Percentiles rank a stretch among this genome's conserved stretches.
phyloP scores from a whole-genome alignment of 2,329 filamentous ascomycete species.

The Fusarium solani-melongenae region DNA sequence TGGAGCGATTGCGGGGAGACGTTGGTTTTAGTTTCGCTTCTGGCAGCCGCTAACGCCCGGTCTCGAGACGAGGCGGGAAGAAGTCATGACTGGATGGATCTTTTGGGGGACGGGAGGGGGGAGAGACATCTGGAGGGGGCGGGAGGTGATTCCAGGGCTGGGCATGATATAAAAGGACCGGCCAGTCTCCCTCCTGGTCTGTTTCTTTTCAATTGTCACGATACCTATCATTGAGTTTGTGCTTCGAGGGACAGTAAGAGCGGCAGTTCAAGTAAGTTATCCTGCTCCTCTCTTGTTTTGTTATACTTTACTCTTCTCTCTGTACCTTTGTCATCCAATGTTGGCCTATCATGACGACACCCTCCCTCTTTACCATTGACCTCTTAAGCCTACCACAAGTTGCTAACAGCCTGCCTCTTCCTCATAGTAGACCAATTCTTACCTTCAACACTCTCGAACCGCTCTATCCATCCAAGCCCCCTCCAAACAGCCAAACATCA shows the following conservation, averaged over 20 bases:
- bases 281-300: neutral
- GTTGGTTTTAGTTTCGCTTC: slow-evolving; percentile 14
- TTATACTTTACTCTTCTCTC: neutral
- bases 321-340: slow-evolving; percentile 1
- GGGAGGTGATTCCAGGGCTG: slow-evolving; percentile 14
- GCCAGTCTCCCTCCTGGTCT: slow-evolving; percentile 5
- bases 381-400: neutral
- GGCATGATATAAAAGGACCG: slow-evolving; percentile 28
- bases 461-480: neutral
- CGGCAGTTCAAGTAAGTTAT: slow-evolving; percentile 24
- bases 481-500: neutral
- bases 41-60: slow-evolving; percentile 9
- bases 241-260: neutral
- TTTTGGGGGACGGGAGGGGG: neutral
- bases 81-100: slow-evolving; percentile 19
- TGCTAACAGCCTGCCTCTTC: neutral
- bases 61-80: slow-evolving; percentile 17
- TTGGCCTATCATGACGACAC: slow-evolving; percentile 29
- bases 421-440: slow-evolving; percentile 2
- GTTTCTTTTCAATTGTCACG: slow-evolving; percentile 1
- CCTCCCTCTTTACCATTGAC: neutral
- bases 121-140: neutral
- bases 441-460: neutral
- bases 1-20: slow-evolving; percentile 30
- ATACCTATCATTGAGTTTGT: neutral